phyloP scores from a whole-genome alignment of 2,329 filamentous ascomycete species.

The Ceratocystis alfenasii region DNA sequence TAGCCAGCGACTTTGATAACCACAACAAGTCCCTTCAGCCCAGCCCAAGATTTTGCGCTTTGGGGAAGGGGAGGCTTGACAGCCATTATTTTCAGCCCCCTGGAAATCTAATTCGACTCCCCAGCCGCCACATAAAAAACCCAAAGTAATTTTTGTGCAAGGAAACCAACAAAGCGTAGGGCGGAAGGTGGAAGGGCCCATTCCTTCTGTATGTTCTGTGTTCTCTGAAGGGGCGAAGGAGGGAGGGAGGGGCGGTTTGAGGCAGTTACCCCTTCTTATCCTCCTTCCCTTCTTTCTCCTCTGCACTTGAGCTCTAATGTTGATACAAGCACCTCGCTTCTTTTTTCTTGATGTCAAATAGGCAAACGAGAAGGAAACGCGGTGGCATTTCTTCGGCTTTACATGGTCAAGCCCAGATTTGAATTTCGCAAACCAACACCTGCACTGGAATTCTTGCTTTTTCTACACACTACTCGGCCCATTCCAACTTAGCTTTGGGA shows the following conservation, averaged over 20 bases:
- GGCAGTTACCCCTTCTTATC: slow-evolving; percentile 4
- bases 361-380: background rate
- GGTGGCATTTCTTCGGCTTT: slow-evolving; percentile 3
- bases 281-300: background rate
- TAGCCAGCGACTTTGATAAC: too few species aligned
- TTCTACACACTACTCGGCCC: background rate
- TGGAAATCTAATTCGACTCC: slow-evolving; percentile 17
- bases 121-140: slow-evolving; percentile 17
- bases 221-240: background rate
- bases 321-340: background rate
- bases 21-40: background rate
- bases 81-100: slow-evolving; percentile 9
- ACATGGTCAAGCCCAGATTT: background rate
- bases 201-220: background rate
- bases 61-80: background rate
- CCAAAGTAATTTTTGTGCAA: background rate
- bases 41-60: background rate
- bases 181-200: background rate
- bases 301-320: background rate
- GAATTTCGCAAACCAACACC: background rate
- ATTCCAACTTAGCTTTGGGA: background rate
- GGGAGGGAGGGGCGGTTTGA: background rate
- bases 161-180: background rate
- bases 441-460: background rate
- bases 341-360: background rate